Percentiles rank a stretch among this genome's conserved stretches.
These are phyloP conservation scores for Camellia granthamiana DNA, from an alignment of 148 eudicot genomes.

Conservation along the genomic window DNA sequence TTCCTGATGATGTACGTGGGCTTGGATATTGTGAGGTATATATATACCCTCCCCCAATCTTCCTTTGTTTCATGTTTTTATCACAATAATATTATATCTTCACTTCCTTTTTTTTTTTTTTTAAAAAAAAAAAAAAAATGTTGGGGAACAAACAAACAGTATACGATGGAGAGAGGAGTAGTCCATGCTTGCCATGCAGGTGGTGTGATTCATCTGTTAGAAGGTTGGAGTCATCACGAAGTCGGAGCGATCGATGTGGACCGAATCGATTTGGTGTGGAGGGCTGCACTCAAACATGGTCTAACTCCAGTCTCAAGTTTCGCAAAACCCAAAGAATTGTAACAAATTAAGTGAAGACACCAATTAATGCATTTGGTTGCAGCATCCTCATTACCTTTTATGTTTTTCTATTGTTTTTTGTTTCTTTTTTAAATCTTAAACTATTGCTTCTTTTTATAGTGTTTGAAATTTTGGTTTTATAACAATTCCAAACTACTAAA, in stretches of 20 bases:
- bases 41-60: too few relatives aligned
- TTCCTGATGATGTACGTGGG: slow-evolving; percentile 65
- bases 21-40: slow-evolving; percentile 62
- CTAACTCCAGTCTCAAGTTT: slow-evolving; percentile 22
- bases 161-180: slow-evolving; percentile 41
- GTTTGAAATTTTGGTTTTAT: too few relatives aligned
- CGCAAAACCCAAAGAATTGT: background rate
- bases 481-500: too few relatives aligned
- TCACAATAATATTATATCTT: background rate
- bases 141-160: slow-evolving; percentile 17
- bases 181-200: slow-evolving; percentile 50
- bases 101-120: background rate
- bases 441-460: too few relatives aligned
- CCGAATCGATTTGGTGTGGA: slow-evolving; percentile 34
- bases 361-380: background rate
- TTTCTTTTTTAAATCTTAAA: background rate
- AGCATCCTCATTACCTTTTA: background rate
- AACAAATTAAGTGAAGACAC: background rate
- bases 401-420: background rate
- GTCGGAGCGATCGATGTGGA: slow-evolving; percentile 40
- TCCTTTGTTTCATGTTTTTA: background rate
- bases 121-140: background rate
- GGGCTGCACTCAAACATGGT: slow-evolving; percentile 38
- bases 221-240: slow-evolving; percentile 44
- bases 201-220: slow-evolving; percentile 35